Base-by-base conservation (phyloP, 306 rosid species). In the Malus asiatica region DNA sequence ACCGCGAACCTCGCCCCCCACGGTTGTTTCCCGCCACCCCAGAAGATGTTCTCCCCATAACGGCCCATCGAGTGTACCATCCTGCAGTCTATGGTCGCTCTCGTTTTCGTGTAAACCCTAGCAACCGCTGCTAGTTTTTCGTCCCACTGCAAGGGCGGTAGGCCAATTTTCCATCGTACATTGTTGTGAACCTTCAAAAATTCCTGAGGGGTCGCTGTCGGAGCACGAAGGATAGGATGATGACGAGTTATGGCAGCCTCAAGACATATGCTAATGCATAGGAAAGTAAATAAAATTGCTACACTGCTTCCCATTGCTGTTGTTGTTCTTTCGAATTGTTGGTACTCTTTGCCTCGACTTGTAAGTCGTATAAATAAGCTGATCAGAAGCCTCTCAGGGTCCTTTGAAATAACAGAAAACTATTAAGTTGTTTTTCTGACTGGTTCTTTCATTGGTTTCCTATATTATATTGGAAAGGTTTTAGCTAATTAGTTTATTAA, bases 11-110 rank as follows among this genome's bases (percentile, higher is more conserved):
- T 65, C 15, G 46, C 69, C 6, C 45, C 69, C 69, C 69, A 33
- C 15, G 1, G 25, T 25, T 33, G 23, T 4, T 4, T 18, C 45
- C 69, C 69, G 8, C 27, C 46, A 3, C 73, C 59, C 73, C 73
- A 69, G 73, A 42, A 69, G 33, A 69, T 69, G 35, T 45, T 69
- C 58, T 69, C 73, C 20, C 73, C 73, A 8, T 69, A 69, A 5
- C 59, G 73, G 11, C 60, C 73, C 10, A 7, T 22, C 11, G 73
- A 69, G 60, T 46, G 73, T 8, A 69, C 44, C 73, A 69, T 22
- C 33, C 0, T 2, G 58, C 73, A 69, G 2, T 46, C 40, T 4
- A 18, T 4, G 12, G 3, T 27, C 9, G 73, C 55, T 29, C 58
- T 23, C 33, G 0, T 4, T 2, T 11, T 16, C 6, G 14, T n/a